Conservation (phyloP, 2,329 filamentous ascomycete genomes). For the Trichoderma atrobrunneum region DNA sequence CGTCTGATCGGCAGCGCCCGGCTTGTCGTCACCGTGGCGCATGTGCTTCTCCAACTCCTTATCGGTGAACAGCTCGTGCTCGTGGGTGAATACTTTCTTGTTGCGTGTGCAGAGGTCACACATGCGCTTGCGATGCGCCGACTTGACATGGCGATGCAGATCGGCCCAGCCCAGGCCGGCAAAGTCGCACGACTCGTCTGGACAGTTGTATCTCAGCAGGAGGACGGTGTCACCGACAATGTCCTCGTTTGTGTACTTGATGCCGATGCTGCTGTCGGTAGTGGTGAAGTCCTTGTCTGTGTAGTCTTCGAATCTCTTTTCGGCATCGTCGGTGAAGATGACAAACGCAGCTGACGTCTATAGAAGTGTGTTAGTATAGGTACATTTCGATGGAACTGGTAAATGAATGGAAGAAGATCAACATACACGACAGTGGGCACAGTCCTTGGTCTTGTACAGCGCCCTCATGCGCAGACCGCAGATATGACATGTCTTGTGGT, state of each 20-base stretch:
- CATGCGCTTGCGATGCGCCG: slow-evolving; percentile 80
- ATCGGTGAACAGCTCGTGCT: slow-evolving; percentile 86
- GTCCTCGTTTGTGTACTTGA: slow-evolving; percentile 83
- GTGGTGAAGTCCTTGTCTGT: slow-evolving; percentile 68
- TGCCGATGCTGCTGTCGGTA: slow-evolving; percentile 81
- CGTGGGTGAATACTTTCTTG: slow-evolving; percentile 98
- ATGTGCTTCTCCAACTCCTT: slow-evolving; percentile 84
- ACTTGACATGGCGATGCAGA: slow-evolving; percentile 72
- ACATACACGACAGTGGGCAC: slow-evolving; percentile 88
- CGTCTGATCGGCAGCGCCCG: slow-evolving; percentile 85
- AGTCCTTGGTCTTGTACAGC: slow-evolving; percentile 93
- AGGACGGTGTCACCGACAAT: slow-evolving; percentile 90
- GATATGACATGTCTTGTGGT: slow-evolving; percentile 95
- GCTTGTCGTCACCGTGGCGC: slow-evolving; percentile 83
- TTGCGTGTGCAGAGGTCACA: slow-evolving; percentile 87
- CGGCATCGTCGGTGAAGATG: slow-evolving; percentile 83
- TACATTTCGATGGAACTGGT: slow-evolving; percentile 23
- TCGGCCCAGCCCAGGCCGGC: slow-evolving; percentile 67
- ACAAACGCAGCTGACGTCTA: slow-evolving; percentile 73
- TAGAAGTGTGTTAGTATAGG: neutral
- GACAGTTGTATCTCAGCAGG: slow-evolving; percentile 90
- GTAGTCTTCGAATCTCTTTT: slow-evolving; percentile 86
- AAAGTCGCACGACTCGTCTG: slow-evolving; percentile 74
- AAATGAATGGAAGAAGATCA: neutral
- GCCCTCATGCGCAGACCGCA: slow-evolving; percentile 88